phyloP scores from a whole-genome alignment of 2,329 filamentous ascomycete species.

The Alternaria arborescens region DNA sequence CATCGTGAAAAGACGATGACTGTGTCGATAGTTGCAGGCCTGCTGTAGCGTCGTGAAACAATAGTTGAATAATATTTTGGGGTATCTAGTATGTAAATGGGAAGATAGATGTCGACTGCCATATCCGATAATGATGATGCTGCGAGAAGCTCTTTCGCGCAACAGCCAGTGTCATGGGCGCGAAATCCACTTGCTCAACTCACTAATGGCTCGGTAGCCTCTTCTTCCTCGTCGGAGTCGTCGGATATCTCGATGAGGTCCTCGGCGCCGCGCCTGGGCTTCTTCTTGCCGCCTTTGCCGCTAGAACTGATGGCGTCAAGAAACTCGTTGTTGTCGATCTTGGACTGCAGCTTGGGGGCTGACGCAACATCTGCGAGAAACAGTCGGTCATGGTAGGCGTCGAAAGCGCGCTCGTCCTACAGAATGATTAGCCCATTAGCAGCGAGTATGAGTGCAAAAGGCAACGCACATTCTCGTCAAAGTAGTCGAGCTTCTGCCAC shows the following conservation, averaged over 20 bases:
- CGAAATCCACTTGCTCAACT: slow-evolving; percentile 15
- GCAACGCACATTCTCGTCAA: slow-evolving; percentile 74
- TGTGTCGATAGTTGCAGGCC: not conserved
- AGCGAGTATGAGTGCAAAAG: slow-evolving; percentile 6
- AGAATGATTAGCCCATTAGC: slow-evolving; percentile 2
- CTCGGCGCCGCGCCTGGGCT: slow-evolving; percentile 40
- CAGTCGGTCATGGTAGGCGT: slow-evolving; percentile 76
- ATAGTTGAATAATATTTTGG: not conserved
- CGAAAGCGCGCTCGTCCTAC: slow-evolving; percentile 74
- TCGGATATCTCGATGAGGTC: slow-evolving; percentile 46
- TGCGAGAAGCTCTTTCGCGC: slow-evolving; percentile 2
- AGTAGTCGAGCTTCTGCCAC: slow-evolving; percentile 82
- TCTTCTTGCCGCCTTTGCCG: slow-evolving; percentile 52
- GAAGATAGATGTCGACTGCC: not conserved
- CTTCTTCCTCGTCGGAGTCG: slow-evolving; percentile 37
- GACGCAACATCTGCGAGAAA: slow-evolving; percentile 60
- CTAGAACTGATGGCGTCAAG: slow-evolving; percentile 69
- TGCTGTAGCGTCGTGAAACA: not conserved
- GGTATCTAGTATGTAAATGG: slow-evolving; percentile 15
- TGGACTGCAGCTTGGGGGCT: slow-evolving; percentile 61
- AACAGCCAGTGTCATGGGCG: slow-evolving; percentile 6
- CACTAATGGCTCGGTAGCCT: slow-evolving; percentile 10
- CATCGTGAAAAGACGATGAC: not conserved
- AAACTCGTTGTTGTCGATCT: slow-evolving; percentile 66
- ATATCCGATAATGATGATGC: not conserved